These are phyloP conservation scores for Turnera subulata DNA, from an alignment of 345 rosid genomes.

Conservation along the genomic window DNA sequence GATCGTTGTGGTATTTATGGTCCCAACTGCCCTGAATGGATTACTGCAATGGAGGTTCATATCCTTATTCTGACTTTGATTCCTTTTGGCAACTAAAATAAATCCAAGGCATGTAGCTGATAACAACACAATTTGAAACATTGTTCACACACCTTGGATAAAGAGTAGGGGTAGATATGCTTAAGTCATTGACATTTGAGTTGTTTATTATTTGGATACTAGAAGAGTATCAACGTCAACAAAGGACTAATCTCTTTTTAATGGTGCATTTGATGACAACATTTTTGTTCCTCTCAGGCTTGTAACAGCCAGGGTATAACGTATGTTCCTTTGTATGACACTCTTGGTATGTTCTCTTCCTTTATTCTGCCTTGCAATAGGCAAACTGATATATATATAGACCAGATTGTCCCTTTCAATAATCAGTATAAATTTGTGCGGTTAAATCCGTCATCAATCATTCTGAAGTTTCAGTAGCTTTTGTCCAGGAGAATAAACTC, in stretches of 20 bases:
- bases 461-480: slow-evolving; percentile 75
- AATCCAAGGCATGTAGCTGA: too few relatives aligned
- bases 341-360: slow-evolving; percentile 43
- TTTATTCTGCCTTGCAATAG: too few relatives aligned
- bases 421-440: not conserved
- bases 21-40: slow-evolving; percentile 85
- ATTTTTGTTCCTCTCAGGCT: slow-evolving; percentile 42
- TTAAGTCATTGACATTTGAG: too few relatives aligned
- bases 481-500: slow-evolving; percentile 76
- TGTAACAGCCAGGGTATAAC: slow-evolving; percentile 74
- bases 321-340: slow-evolving; percentile 80
- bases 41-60: slow-evolving; percentile 76
- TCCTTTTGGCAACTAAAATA: too few relatives aligned
- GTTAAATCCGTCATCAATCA: slow-evolving; percentile 56
- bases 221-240: too few relatives aligned
- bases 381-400: not conserved
- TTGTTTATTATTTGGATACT: too few relatives aligned
- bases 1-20: slow-evolving; percentile 91
- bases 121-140: too few relatives aligned
- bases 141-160: too few relatives aligned
- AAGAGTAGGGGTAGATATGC: too few relatives aligned
- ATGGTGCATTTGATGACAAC: too few relatives aligned
- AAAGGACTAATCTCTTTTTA: too few relatives aligned
- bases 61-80: too few relatives aligned
- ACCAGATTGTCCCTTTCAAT: not conserved